A percentile compares a stretch with the other conserved stretches of the same genome.
These are phyloP conservation scores for Cynanchum wilfordii DNA, from an alignment of 257 asterid species.

Conservation along the genomic window DNA sequence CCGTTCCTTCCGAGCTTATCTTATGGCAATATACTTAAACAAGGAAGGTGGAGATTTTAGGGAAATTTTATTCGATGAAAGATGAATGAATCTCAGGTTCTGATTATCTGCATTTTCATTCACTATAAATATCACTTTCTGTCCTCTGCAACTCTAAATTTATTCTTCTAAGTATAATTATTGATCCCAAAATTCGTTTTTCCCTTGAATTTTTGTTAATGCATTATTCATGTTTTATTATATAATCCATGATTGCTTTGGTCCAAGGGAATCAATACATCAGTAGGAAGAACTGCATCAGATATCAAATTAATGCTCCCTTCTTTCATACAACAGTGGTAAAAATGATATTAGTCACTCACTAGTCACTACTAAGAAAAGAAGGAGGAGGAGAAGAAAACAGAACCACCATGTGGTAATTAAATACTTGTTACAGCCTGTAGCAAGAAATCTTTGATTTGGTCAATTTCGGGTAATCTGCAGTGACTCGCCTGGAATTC, in stretches of 20 bases:
- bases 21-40: constrained; percentile 6
- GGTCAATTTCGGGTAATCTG: constrained; percentile 36
- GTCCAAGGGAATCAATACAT: neutral
- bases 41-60: constrained; percentile 21
- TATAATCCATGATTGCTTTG: neutral
- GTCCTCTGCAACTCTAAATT: neutral
- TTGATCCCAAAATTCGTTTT: neutral
- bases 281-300: neutral
- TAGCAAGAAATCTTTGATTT: constrained; percentile 38
- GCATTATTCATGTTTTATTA: neutral
- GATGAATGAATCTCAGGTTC: neutral
- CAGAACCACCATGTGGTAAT: neutral
- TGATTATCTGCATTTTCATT: neutral
- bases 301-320: neutral
- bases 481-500: constrained; percentile 41
- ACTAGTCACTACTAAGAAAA: neutral
- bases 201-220: neutral
- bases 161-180: neutral
- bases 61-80: constrained; percentile 8
- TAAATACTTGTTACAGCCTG: constrained; percentile 44
- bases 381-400: neutral
- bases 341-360: neutral
- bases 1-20: constrained; percentile 11
- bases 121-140: neutral
- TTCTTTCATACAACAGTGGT: neutral